A percentile compares a stretch with the other conserved stretches of the same genome.
phyloP scores from a whole-genome alignment of 495 filamentous ascomycete genomes.

The Astrocystis sublimbata region DNA sequence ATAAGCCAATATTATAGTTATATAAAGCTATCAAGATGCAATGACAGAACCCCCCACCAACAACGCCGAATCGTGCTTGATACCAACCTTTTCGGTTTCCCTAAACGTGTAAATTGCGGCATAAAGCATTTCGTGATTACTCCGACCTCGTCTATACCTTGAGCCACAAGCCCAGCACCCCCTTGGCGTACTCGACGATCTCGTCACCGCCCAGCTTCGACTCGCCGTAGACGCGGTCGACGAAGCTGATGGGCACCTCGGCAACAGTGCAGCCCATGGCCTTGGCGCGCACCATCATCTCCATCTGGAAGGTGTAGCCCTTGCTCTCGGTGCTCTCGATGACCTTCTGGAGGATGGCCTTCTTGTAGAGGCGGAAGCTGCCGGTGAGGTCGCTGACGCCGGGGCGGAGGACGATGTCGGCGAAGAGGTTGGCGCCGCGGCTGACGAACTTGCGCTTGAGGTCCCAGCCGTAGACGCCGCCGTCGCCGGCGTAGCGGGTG shows the following conservation, averaged over 20 bases:
- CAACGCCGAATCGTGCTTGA: slow-evolving; percentile 22
- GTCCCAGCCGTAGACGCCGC: slow-evolving; percentile 97
- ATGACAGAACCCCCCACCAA: slow-evolving; percentile 15
- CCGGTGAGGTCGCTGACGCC: slow-evolving; percentile 97
- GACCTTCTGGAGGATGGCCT: slow-evolving; percentile 81
- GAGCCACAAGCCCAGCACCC: slow-evolving; percentile 84
- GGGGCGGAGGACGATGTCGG: slow-evolving; percentile 88
- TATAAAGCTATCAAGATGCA: slow-evolving; percentile 13
- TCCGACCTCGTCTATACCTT: slow-evolving; percentile 59
- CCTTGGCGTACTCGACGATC: slow-evolving; percentile 98
- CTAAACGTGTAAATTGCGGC: slow-evolving; percentile 12
- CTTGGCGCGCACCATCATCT: slow-evolving; percentile 82
- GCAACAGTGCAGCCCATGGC: slow-evolving; percentile 86
- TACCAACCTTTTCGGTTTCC: slow-evolving; percentile 11
- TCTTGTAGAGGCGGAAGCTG: slow-evolving; percentile 93
- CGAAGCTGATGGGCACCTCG: slow-evolving; percentile 94
- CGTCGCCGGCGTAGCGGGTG: slow-evolving; percentile 85
- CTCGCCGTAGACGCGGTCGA: slow-evolving; percentile 93
- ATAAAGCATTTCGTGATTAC: slow-evolving; percentile 12
- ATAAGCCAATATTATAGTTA: slow-evolving; percentile 11
- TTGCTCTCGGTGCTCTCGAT: slow-evolving; percentile 88
- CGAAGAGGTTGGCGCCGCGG: slow-evolving; percentile 90
- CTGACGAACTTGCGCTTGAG: slow-evolving; percentile 92
- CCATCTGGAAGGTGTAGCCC: slow-evolving; percentile 99
- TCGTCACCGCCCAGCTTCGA: slow-evolving; percentile 92